Base-by-base conservation (phyloP, 2,329 filamentous ascomycete genomes). In the Aureobasidium subglaciale region DNA sequence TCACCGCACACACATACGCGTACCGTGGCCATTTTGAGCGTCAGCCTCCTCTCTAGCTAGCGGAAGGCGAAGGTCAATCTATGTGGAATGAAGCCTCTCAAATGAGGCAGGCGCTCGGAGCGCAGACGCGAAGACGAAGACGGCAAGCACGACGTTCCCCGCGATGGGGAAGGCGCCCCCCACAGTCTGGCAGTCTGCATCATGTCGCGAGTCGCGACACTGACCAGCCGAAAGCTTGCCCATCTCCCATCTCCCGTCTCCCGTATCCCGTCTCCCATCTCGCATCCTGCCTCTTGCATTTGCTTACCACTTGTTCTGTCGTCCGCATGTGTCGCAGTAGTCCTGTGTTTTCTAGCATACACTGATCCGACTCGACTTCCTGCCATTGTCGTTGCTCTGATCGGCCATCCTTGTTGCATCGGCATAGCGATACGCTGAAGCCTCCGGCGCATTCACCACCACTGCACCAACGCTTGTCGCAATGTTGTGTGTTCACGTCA, bases 1-100 rank as follows among this genome's bases (percentile, higher is more conserved):
- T 99, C 93, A 67, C 93, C 93, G 75, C 91, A 96, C 58, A 97
- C 89, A 71, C 90, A 96, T 67, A 97, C 91, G 62, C 93, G 88
- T 59, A 97, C 92, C 82, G 68, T 55, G 25, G 59, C 56, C 56
- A 59, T 61, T 27, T 9, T 30, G 38, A n/a, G n/a, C n/a, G n/a
- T n/a, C n/a, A n/a, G n/a, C n/a, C n/a, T n/a, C n/a, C n/a, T n/a
- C n/a, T n/a, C n/a, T n/a, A n/a, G n/a, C n/a, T n/a, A n/a, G n/a
- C n/a, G n/a, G n/a, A n/a, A n/a, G n/a, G n/a, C n/a, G n/a, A n/a
- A n/a, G 43, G 10, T 20, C 43, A 27, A 9, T n/a, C n/a, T n/a
- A n/a, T n/a, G n/a, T n/a, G n/a, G n/a, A n/a, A n/a, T n/a, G n/a
- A n/a, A n/a, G n/a, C n/a, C n/a, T n/a, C n/a, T n/a, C n/a, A 37